phyloP scores from a whole-genome alignment of 2,329 filamentous ascomycete species.

The Rosellinia necatrix region DNA sequence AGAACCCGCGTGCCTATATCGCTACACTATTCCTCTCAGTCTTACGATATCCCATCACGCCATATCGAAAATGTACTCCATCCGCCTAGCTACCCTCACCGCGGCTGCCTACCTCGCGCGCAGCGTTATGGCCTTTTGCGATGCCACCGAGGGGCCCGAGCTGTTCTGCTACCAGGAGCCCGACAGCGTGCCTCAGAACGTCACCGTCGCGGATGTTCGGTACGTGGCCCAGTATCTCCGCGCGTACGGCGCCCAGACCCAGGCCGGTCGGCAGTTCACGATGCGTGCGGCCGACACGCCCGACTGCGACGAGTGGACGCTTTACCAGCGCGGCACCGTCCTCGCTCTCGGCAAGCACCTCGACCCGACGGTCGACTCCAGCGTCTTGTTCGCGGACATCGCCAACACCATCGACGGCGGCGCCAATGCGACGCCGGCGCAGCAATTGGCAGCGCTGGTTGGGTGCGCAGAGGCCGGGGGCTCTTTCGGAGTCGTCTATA shows the following conservation, averaged over 20 bases:
- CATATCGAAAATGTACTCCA: too few relatives aligned
- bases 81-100: too few relatives aligned
- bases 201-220: slow-evolving; percentile 11
- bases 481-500: slow-evolving; percentile 22
- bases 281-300: slow-evolving; percentile 21
- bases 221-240: slow-evolving; percentile 28
- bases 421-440: neutral
- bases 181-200: slow-evolving; percentile 16
- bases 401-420: slow-evolving; percentile 38
- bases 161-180: slow-evolving; percentile 19
- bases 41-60: too few relatives aligned
- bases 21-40: too few relatives aligned
- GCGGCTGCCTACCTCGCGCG: too few relatives aligned
- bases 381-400: slow-evolving; percentile 35
- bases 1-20: too few relatives aligned
- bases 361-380: slow-evolving; percentile 22
- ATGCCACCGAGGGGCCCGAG: neutral
- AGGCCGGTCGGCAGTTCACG: slow-evolving; percentile 19
- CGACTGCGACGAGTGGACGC: slow-evolving; percentile 31
- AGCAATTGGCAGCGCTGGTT: neutral
- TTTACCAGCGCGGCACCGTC: slow-evolving; percentile 17
- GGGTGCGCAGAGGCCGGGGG: slow-evolving; percentile 29
- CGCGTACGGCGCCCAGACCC: slow-evolving; percentile 20
- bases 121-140: too few relatives aligned
- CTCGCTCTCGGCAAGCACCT: slow-evolving; percentile 28